Evolutionary conservation across 83 land plant genomes (phyloP).

Genomic region (Isoetes engelmannii): DNA sequence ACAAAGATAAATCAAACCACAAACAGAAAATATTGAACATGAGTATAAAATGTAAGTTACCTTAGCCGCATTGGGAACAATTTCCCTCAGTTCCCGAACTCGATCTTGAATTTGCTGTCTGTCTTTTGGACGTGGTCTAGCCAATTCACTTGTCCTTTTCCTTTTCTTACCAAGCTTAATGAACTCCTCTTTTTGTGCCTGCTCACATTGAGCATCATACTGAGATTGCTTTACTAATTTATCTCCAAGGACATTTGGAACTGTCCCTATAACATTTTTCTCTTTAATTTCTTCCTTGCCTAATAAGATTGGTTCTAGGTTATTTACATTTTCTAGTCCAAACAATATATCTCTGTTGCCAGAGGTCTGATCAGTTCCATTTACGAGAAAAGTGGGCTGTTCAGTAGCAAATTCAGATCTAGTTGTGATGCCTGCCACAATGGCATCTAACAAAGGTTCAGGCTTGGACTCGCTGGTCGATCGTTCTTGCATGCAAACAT

Average conservation of each 20-base stretch:
- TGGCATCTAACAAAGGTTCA: slow-evolving; percentile 3
- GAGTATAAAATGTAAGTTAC: neutral
- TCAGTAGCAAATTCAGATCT: neutral
- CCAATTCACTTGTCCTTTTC: neutral
- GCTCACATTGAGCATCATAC: neutral
- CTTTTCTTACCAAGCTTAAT: slow-evolving; percentile 3
- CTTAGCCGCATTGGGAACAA: slow-evolving; percentile 23
- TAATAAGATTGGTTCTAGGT: neutral
- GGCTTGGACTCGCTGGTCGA: slow-evolving; percentile 5
- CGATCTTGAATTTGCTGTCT: slow-evolving; percentile 27
- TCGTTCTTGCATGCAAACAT: neutral
- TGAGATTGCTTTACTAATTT: neutral
- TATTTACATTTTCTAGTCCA: too few relatives aligned
- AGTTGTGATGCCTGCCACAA: slow-evolving; percentile 13
- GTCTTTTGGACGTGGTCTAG: slow-evolving; percentile 22
- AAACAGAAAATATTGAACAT: slow-evolving; percentile 6
- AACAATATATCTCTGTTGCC: too few relatives aligned
- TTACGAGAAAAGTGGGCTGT: neutral
- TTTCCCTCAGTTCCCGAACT: slow-evolving; percentile 16
- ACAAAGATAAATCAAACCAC: neutral
- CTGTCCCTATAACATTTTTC: neutral
- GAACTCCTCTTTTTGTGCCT: neutral
- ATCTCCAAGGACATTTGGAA: slow-evolving; percentile 11
- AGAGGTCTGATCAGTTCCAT: neutral
- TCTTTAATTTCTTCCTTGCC: neutral